phyloP scores from a whole-genome alignment of 768 basidiomycete genomes.

The Pleurotus tuoliensis region DNA sequence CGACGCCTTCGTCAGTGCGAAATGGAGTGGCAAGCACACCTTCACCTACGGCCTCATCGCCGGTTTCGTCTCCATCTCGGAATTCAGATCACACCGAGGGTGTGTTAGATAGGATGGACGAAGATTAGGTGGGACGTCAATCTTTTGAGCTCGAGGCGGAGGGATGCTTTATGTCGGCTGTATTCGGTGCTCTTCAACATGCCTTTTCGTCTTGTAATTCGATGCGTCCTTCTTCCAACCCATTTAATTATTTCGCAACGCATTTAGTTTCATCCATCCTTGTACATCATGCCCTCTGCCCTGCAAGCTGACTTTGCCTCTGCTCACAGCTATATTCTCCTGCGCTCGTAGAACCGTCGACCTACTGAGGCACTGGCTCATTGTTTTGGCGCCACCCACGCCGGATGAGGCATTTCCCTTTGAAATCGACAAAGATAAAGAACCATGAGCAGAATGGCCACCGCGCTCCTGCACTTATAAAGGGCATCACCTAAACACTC shows the following conservation, averaged over 20 bases:
- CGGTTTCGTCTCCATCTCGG: background rate
- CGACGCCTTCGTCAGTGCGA: background rate
- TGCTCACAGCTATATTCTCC: too few relatives aligned
- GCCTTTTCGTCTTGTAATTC: too few relatives aligned
- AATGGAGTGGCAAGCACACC: background rate
- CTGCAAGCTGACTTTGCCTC: too few relatives aligned
- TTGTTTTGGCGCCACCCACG: too few relatives aligned
- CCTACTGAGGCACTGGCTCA: too few relatives aligned
- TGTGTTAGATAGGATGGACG: background rate
- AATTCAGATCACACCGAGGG: background rate
- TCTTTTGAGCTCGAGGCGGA: background rate
- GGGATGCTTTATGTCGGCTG: background rate
- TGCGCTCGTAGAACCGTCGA: too few relatives aligned
- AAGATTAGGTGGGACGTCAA: background rate
- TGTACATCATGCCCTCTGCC: too few relatives aligned
- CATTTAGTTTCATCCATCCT: too few relatives aligned
- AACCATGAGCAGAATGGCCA: background rate
- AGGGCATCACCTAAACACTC: background rate
- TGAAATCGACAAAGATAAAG: background rate
- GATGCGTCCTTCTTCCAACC: too few relatives aligned
- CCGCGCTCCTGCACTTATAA: background rate
- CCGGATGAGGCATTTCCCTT: too few relatives aligned
- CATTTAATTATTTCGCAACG: too few relatives aligned
- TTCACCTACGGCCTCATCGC: constrained; percentile 9
- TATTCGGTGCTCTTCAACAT: too few relatives aligned